Conservation (phyloP, 2,329 filamentous ascomycete genomes). For the Plenodomus biglobosus region DNA sequence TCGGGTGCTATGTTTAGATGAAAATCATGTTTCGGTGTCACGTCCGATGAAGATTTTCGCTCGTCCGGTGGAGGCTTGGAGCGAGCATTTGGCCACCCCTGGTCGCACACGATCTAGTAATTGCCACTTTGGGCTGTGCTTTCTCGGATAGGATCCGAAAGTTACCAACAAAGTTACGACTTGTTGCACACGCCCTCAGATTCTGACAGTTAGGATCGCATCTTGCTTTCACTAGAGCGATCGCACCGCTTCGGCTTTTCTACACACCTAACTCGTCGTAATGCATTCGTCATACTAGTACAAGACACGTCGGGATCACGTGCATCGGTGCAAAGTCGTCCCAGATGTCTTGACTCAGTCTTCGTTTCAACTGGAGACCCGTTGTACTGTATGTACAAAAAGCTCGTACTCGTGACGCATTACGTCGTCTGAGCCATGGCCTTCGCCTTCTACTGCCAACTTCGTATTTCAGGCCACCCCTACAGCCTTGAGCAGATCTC, state of each 20-base stretch:
- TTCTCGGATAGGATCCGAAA: background rate
- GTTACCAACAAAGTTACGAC: background rate
- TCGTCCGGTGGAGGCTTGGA: no score
- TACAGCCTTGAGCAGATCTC: slow-evolving; percentile 9
- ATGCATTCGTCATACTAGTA: background rate
- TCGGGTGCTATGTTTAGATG: background rate
- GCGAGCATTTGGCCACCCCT: background rate
- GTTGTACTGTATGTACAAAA: no score
- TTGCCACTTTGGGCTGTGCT: slow-evolving; percentile 4
- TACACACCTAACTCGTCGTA: background rate
- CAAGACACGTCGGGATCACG: no score
- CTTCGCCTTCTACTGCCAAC: background rate
- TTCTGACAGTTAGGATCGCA: background rate
- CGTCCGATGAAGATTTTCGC: background rate
- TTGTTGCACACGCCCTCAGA: background rate
- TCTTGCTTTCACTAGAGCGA: background rate
- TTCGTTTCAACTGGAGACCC: no score
- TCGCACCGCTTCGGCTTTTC: background rate
- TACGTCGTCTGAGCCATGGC: background rate
- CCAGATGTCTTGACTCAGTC: no score
- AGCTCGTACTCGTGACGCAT: slow-evolving; percentile 1
- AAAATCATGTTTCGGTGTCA: background rate
- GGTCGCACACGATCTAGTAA: background rate
- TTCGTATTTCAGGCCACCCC: slow-evolving; percentile 1
- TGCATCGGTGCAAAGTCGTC: no score